Base-by-base conservation (phyloP, 202 grass and related monocot genomes). In the Eragrostis tef region DNA sequence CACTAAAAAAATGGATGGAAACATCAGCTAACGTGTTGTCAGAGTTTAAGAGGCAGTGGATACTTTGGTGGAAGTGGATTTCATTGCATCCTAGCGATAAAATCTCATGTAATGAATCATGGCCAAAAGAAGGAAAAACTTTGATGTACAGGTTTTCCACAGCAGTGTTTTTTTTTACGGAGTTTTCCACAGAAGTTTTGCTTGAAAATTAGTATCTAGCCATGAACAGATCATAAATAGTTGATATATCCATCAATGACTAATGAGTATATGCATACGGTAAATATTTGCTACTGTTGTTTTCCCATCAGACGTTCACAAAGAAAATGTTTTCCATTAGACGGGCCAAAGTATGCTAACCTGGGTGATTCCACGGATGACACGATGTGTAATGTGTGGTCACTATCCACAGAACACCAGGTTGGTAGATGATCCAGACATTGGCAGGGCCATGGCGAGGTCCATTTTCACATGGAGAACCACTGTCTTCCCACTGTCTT, bases 391-490 rank as follows among this genome's bases (percentile, higher is more conserved):
- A 54, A 53, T 25, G 24, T 36, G 13, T 4, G 8, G 69, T 22
- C 24, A 70, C 24, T 36, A 26, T 84, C 51, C 24, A 84, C 2
- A 21, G 61, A 47, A 71, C 53, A 81, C 39, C 64, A 58, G 22
- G 29, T 15, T 19, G 20, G 56, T 60, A 42, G 57, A 74, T 53
- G 60, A 67, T 80, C 47, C 34, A 67, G 54, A 74, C 16, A 54
- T 53, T 65, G 81, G 34, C 59, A 67, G 34, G 31, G 34, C n/a
- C n/a, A n/a, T n/a, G 59, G 31, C 13, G 60, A 53, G 49, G 73
- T 77, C 74, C 43, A 42, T 71, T 71, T 59, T 49, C 73, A 60
- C 42, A 77, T 50, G 64, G 41, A 11, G 29, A 43, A 45, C 53
- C 53, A 27, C 29, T 71, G 54, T 51, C 34, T 39, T 51, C n/a